Evolutionary conservation across 2,329 filamentous ascomycete genomes (phyloP).

Genomic region (Penicillium thymicola): DNA sequence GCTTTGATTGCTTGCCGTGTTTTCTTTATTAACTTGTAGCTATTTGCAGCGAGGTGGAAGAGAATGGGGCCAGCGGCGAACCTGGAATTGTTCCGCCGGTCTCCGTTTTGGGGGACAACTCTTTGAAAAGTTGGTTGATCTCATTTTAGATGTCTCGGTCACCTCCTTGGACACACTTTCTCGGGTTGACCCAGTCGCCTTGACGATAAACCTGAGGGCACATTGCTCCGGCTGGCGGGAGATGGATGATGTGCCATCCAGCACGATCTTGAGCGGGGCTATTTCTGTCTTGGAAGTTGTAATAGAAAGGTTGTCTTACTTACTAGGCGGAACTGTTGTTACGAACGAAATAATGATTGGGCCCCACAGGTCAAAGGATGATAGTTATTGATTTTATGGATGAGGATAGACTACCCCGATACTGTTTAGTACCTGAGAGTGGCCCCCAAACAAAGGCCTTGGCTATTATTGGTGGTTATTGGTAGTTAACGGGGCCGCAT

Average conservation of each 20-base stretch:
- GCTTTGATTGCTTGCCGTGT: too few species aligned
- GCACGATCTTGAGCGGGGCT: constrained; percentile 15
- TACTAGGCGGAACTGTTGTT: too few species aligned
- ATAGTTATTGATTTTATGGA: too few species aligned
- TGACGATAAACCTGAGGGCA: constrained; percentile 8
- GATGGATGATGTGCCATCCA: constrained; percentile 14
- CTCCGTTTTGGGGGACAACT: constrained; percentile 8
- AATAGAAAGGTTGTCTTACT: neutral
- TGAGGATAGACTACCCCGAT: too few species aligned
- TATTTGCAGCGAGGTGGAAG: neutral
- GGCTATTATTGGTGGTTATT: neutral
- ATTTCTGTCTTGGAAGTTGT: constrained; percentile 1
- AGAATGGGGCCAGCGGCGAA: constrained; percentile 21
- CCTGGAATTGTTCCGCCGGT: constrained; percentile 6
- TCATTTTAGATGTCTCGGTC: constrained; percentile 7
- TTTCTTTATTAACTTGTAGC: too few species aligned
- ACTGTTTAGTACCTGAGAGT: too few species aligned
- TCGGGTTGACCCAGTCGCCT: constrained; percentile 6
- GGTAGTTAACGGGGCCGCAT: neutral
- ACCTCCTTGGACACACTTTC: constrained; percentile 13
- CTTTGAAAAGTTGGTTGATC: constrained; percentile 10
- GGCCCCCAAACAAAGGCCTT: neutral
- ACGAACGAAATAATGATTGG: too few species aligned
- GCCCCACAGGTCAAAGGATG: too few species aligned
- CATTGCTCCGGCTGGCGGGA: constrained; percentile 14